Conservation (phyloP, 2,329 filamentous ascomycete genomes). For the Xylariomycetidae sp. region DNA sequence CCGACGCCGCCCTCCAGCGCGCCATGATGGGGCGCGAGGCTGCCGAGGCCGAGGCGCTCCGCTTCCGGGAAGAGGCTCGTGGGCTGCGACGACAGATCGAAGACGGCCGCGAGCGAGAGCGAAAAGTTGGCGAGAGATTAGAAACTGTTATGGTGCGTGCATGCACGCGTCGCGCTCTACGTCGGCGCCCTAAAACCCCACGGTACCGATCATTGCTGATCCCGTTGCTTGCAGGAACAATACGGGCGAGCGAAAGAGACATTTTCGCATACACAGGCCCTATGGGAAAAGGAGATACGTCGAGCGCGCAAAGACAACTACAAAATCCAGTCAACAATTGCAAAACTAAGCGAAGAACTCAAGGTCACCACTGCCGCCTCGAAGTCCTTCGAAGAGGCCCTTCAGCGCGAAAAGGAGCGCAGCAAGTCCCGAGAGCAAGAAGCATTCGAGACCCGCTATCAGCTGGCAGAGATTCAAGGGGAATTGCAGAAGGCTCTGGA, state of each 20-base stretch:
- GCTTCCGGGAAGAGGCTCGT: conserved; percentile 55
- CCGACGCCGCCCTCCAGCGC: conserved; percentile 59
- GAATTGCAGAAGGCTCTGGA: conserved; percentile 60
- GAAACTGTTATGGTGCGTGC: conserved; percentile 62
- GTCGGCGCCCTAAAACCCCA: no score
- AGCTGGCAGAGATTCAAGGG: conserved; percentile 59
- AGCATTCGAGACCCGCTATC: conserved; percentile 60
- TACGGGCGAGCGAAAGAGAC: conserved; percentile 65
- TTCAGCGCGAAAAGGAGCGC: conserved; percentile 59
- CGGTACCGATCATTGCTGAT: no score
- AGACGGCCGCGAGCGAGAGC: conserved; percentile 60
- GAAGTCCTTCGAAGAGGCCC: conserved; percentile 50
- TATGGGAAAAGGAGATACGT: conserved; percentile 71
- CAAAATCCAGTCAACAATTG: conserved; percentile 62
- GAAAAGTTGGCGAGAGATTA: conserved; percentile 59
- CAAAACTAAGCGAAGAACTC: conserved; percentile 69
- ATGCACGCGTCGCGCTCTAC: no score
- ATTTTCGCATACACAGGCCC: conserved; percentile 56
- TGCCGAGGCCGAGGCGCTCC: conserved; percentile 62
- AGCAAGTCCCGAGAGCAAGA: conserved; percentile 60
- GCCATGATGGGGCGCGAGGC: conserved; percentile 65
- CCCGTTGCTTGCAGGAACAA: conserved; percentile 63
- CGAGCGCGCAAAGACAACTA: conserved; percentile 66
- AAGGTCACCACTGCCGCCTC: conserved; percentile 53
- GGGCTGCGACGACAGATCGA: conserved; percentile 52